These are phyloP conservation scores for Diddensiella transvaalensis DNA, from an alignment of 805 yeast genomes.

Conservation along the genomic window DNA sequence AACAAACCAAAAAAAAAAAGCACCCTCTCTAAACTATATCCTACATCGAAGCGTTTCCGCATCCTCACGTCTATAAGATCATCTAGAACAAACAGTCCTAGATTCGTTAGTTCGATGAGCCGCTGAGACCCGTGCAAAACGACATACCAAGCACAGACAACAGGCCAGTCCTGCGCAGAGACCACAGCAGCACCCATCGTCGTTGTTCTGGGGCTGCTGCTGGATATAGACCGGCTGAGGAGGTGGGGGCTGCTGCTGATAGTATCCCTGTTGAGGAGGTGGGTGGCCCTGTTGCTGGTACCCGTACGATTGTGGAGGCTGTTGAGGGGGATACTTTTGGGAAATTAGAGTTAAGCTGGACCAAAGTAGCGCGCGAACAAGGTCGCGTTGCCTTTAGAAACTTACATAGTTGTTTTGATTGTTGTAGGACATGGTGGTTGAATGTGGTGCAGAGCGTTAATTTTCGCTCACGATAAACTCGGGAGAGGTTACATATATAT, in stretches of 20 bases:
- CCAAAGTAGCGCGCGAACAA: too few relatives aligned
- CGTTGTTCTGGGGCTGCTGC: slow-evolving; percentile 25
- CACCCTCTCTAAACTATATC: not conserved
- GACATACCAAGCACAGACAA: slow-evolving; percentile 31
- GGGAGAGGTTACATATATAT: too few relatives aligned
- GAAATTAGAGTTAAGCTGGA: not conserved
- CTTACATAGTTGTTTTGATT: not conserved
- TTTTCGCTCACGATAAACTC: not conserved
- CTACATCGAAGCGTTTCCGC: too few relatives aligned
- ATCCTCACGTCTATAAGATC: too few relatives aligned
- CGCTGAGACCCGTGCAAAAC: too few relatives aligned
- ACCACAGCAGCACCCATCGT: slow-evolving; percentile 34
- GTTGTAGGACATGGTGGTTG: not conserved
- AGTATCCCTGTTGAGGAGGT: slow-evolving; percentile 19
- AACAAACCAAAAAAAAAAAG: slow-evolving; percentile 4
- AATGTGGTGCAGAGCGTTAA: not conserved
- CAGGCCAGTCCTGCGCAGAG: slow-evolving; percentile 34
- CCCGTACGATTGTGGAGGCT: slow-evolving; percentile 22
- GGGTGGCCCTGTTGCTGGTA: slow-evolving; percentile 17
- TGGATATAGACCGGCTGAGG: slow-evolving; percentile 30
- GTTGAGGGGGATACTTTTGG: slow-evolving; percentile 19
- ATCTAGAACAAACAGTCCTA: slow-evolving; percentile 25
- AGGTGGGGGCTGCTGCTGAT: slow-evolving; percentile 25
- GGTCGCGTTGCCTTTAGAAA: too few relatives aligned
- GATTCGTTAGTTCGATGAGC: not conserved